A percentile compares a stretch with the other conserved stretches of the same genome.
phyloP scores from a whole-genome alignment of 2,329 filamentous ascomycete species.

The Zopfia rhizophila region DNA sequence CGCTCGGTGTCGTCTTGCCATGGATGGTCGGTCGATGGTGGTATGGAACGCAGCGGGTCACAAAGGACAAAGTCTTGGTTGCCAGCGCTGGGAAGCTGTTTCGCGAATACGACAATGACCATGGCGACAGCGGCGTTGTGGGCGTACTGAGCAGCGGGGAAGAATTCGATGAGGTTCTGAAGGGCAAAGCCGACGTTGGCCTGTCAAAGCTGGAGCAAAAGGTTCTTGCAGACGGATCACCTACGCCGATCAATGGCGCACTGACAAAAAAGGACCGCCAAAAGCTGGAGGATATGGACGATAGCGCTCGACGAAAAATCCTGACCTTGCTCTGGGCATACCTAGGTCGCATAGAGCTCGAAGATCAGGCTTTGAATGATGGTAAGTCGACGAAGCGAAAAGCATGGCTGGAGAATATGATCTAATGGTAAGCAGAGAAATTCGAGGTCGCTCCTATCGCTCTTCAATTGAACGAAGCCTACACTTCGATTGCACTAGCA shows the following conservation, averaged over 20 bases:
- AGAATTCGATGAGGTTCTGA: constrained; percentile 82
- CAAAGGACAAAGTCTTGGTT: constrained; percentile 91
- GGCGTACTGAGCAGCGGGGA: constrained; percentile 84
- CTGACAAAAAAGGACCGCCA: constrained; percentile 79
- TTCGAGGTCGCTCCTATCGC: constrained; percentile 90
- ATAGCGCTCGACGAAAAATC: constrained; percentile 82
- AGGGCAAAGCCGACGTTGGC: constrained; percentile 81
- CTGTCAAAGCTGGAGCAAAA: constrained; percentile 85
- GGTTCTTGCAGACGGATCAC: constrained; percentile 71
- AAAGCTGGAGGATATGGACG: constrained; percentile 82
- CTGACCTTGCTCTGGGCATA: constrained; percentile 95
- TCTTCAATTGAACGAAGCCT: constrained; percentile 84
- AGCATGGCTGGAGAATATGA: too few relatives aligned
- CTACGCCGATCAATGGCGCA: constrained; percentile 64
- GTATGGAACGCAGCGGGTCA: constrained; percentile 94
- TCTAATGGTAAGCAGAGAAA: constrained; percentile 71
- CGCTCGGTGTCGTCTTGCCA: constrained; percentile 89
- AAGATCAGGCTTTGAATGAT: constrained; percentile 78
- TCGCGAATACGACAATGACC: constrained; percentile 87
- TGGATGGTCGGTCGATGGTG: constrained; percentile 98
- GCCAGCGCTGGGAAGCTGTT: constrained; percentile 96
- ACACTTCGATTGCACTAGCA: constrained; percentile 85
- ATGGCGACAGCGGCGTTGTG: constrained; percentile 82
- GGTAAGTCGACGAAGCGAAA: too few relatives aligned
- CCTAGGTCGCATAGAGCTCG: constrained; percentile 85